Percentiles rank a stretch among this genome's conserved stretches.
phyloP scores from a whole-genome alignment of 2,329 filamentous ascomycete species.

The Bipolaris oryzae region DNA sequence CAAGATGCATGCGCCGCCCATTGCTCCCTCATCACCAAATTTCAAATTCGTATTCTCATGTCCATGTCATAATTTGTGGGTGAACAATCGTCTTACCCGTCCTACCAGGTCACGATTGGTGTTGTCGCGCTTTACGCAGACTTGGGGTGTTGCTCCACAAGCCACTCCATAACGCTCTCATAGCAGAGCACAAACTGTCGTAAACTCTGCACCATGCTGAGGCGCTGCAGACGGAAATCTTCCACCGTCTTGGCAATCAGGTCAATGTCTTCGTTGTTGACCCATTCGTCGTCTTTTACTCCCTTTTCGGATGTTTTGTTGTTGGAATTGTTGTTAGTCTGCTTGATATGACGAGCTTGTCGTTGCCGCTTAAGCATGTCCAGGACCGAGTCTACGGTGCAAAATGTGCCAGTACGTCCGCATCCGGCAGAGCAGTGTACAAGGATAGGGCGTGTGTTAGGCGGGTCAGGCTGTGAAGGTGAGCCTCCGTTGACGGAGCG shows the following conservation, averaged over 20 bases:
- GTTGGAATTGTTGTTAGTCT: conserved; percentile 27
- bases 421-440: conserved; percentile 97
- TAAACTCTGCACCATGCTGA: conserved; percentile 97
- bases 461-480: conserved; percentile 62
- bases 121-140: conserved; percentile 30
- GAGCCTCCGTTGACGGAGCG: conserved; percentile 54
- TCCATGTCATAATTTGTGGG: conserved; percentile 17
- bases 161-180: conserved; percentile 91
- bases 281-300: conserved; percentile 64
- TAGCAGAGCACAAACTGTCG: conserved; percentile 96
- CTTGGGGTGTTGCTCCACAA: conserved; percentile 57
- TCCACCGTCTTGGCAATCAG: conserved; percentile 86
- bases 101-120: not conserved
- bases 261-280: conserved; percentile 74
- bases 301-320: conserved; percentile 27
- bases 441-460: conserved; percentile 70
- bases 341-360: conserved; percentile 43
- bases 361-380: conserved; percentile 94
- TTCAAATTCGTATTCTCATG: conserved; percentile 13
- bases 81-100: conserved; percentile 2
- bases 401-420: conserved; percentile 94
- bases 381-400: conserved; percentile 92
- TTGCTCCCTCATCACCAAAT: not conserved
- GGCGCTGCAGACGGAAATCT: conserved; percentile 83
- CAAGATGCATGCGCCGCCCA: conserved; percentile 1